These are phyloP conservation scores for Phytophthora boehmeriae DNA, from an alignment of 352 stramenopile species.

Conservation along the genomic window DNA sequence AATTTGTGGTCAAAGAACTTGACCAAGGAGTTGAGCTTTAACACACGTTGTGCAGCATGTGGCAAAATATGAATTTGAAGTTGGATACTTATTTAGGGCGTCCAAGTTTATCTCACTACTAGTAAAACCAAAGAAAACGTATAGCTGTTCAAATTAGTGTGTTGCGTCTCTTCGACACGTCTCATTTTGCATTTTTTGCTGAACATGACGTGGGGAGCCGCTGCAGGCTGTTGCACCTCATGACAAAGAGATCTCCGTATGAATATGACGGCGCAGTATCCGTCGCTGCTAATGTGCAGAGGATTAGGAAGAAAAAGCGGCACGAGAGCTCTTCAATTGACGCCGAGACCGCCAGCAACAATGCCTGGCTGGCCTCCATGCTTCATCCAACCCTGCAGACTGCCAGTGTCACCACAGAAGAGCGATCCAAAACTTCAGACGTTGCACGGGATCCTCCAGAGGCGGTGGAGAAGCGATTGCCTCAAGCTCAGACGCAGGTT, in stretches of 20 bases:
- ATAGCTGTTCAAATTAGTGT: slow-evolving; percentile 17
- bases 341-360: slow-evolving; percentile 17
- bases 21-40: too few species aligned
- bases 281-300: slow-evolving; percentile 5
- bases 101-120: not conserved
- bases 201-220: slow-evolving; percentile 1
- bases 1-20: too few species aligned
- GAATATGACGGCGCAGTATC: slow-evolving; percentile 23
- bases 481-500: slow-evolving; percentile 7
- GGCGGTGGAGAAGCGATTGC: slow-evolving; percentile 18
- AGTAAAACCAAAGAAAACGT: slow-evolving; percentile 15
- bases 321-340: slow-evolving; percentile 9
- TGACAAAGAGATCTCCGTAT: slow-evolving; percentile 53
- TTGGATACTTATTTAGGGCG: slow-evolving; percentile 17
- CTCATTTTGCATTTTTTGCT: slow-evolving; percentile 7
- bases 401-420: slow-evolving; percentile 3
- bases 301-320: slow-evolving; percentile 29
- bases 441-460: slow-evolving; percentile 3
- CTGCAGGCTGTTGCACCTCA: not conserved
- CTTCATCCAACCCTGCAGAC: slow-evolving; percentile 12
- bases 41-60: too few species aligned
- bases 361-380: slow-evolving; percentile 31
- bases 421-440: slow-evolving; percentile 11
- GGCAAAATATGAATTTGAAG: too few species aligned
- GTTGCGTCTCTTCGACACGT: slow-evolving; percentile 5